Evolutionary conservation across 2,329 filamentous ascomycete genomes (phyloP), one percentile per base, ranked within the genome.

Genomic region (Fusarium haematococcum): DNA sequence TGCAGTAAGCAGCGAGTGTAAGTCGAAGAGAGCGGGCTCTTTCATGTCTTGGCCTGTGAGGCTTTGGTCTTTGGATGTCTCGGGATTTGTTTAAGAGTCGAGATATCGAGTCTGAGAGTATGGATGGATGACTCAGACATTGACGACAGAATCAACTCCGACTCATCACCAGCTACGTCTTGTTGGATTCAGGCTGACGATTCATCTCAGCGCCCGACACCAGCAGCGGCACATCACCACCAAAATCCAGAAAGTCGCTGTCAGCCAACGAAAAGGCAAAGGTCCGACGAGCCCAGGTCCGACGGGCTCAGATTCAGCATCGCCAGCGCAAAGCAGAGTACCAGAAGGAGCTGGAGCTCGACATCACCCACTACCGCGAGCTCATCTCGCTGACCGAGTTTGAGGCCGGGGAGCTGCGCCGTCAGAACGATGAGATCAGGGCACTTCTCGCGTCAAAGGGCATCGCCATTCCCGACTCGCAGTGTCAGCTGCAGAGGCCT

Each of bases 251-350:
- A 45, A 77, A 77, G 69, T 62, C 69, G 41, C 63, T 74, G 5
- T 69, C 74, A 4, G 70, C 75, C 41, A 75, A 80, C 74, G 82
- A 85, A 63, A 88, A 87, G 78, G 81, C 85, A 25, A 83, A 86
- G 75, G 70, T 82, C 18, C 85, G 88, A 6, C 85, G 88, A 0
- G 85, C 85, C 4, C 88, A 90, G 71, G 88, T 90, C 61, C 81
- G 88, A 4, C 84, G 83, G 25, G 88, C 88, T 2, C 88, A 90
- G 82, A 85, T 86, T 41, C 85, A 89, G 77, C 88, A 90, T 74
- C 87, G 88, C 18, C 85, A 88, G 78, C 86, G 88, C 76, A 90
- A 89, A 76, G 87, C 86, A 60, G 86, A 89, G 77, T 88, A 90
- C 77, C 84, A 87, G 71, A 86, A 85, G 75, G 82, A 89, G 80